These are phyloP conservation scores for Populus hybrid DNA, from an alignment of 441 rosid genomes.

Conservation along the genomic window DNA sequence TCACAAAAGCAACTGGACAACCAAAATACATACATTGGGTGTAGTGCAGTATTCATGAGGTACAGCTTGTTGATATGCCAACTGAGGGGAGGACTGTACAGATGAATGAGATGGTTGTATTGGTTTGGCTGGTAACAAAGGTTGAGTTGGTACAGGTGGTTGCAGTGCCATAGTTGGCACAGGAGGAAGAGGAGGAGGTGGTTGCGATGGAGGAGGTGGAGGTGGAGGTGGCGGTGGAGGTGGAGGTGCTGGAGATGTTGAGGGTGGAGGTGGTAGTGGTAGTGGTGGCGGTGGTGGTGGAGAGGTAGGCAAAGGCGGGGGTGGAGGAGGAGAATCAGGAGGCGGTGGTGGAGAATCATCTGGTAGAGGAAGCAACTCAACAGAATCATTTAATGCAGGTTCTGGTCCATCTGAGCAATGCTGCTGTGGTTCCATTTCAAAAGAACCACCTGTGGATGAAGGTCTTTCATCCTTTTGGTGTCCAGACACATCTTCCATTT, in stretches of 20 bases:
- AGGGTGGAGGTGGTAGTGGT: slow-evolving; percentile 40
- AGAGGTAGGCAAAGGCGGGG: slow-evolving; percentile 83
- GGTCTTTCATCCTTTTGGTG: slow-evolving; percentile 52
- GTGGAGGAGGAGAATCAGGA: slow-evolving; percentile 75
- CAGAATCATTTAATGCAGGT: slow-evolving; percentile 34
- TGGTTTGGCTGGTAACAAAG: slow-evolving; percentile 42
- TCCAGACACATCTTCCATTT: slow-evolving; percentile 91
- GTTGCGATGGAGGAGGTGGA: slow-evolving; percentile 28
- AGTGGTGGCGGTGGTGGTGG: slow-evolving; percentile 51
- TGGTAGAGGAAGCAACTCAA: slow-evolving; percentile 38
- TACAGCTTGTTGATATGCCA: slow-evolving; percentile 58
- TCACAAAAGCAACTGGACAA: slow-evolving; percentile 12
- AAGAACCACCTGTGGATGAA: slow-evolving; percentile 21
- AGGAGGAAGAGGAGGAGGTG: slow-evolving; percentile 42
- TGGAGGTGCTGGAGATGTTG: slow-evolving; percentile 45
- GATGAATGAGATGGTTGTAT: slow-evolving; percentile 45
- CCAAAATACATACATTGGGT: slow-evolving; percentile 44
- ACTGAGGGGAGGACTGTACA: slow-evolving; percentile 58
- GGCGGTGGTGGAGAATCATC: slow-evolving; percentile 88
- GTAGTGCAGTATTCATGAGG: slow-evolving; percentile 53
- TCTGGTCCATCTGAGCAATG: slow-evolving; percentile 35
- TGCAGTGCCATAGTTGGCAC: slow-evolving; percentile 42
- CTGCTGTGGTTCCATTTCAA: slow-evolving; percentile 40
- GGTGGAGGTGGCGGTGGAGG: slow-evolving; percentile 37
- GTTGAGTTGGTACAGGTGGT: slow-evolving; percentile 37